Evolutionary conservation across 768 basidiomycete species (phyloP).

Genomic region (Kwoniella sp.): DNA sequence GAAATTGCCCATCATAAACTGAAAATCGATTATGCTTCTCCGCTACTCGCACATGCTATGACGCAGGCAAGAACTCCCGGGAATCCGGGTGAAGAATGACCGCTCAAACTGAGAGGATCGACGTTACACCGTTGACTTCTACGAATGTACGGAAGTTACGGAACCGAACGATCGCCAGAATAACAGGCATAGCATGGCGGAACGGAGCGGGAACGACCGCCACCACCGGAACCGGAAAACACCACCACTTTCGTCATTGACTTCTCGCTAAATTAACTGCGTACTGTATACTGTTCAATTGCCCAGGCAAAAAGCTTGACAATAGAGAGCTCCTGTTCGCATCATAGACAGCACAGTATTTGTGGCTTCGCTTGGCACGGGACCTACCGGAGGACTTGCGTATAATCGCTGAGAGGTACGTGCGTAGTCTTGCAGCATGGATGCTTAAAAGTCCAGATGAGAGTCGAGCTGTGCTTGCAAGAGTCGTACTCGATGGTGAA

Average conservation of each 20-base stretch:
- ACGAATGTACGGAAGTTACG: background rate
- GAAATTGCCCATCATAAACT: background rate
- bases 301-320: no score
- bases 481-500: no score
- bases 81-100: no score
- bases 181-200: background rate
- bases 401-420: no score
- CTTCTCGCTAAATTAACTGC: no score
- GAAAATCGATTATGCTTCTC: background rate
- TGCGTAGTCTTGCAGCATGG: no score
- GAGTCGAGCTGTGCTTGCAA: background rate
- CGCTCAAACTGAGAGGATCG: background rate
- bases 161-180: background rate
- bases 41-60: background rate
- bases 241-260: background rate
- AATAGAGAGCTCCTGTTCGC: no score
- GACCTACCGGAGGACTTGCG: no score
- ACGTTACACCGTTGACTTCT: background rate
- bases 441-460: background rate
- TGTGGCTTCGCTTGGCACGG: background rate
- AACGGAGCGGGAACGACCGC: background rate
- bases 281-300: no score
- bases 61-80: no score
- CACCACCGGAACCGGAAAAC: background rate
- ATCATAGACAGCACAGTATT: no score